phyloP scores from a whole-genome alignment of 2,329 filamentous ascomycete genomes.

The Pseudocercospora pini-densiflorae region DNA sequence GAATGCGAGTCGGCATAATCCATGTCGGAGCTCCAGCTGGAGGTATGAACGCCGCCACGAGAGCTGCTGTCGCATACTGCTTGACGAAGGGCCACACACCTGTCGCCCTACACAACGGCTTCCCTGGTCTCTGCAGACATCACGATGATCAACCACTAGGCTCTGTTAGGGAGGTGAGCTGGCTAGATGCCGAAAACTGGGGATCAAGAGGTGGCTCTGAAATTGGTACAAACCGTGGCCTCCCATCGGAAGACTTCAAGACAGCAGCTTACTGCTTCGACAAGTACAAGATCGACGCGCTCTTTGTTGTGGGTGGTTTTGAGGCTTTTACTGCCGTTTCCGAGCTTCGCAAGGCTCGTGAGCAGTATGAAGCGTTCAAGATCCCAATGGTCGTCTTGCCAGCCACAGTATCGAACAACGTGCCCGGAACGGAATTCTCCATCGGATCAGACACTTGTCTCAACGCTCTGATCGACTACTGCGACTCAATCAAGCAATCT shows the following conservation, averaged over 20 bases:
- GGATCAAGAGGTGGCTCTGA: conserved; percentile 96
- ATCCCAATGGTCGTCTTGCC: conserved; percentile 92
- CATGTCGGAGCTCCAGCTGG: conserved; percentile 96
- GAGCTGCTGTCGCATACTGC: conserved; percentile 92
- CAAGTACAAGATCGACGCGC: conserved; percentile 84
- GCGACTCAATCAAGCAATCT: conserved; percentile 96
- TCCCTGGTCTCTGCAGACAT: conserved; percentile 90
- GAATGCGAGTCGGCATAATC: conserved; percentile 92
- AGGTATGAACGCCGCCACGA: conserved; percentile 96
- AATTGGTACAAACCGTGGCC: conserved; percentile 94
- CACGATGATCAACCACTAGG: conserved; percentile 81
- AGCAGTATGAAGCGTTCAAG: conserved; percentile 80
- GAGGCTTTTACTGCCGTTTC: conserved; percentile 94
- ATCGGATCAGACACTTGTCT: conserved; percentile 95
- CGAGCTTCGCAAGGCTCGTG: conserved; percentile 80
- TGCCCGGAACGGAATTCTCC: conserved; percentile 96
- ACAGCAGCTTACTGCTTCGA: conserved; percentile 81
- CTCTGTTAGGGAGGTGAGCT: conserved; percentile 82
- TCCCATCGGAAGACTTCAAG: conserved; percentile 86
- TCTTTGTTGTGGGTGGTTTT: conserved; percentile 90
- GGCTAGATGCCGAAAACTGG: conserved; percentile 95
- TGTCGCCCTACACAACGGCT: conserved; percentile 93
- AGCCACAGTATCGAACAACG: conserved; percentile 99
- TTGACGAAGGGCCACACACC: conserved; percentile 89
- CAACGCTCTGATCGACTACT: conserved; percentile 93